Evolutionary conservation across 2,329 filamentous ascomycete species (phyloP).

Genomic region (Anthostomella pinea): DNA sequence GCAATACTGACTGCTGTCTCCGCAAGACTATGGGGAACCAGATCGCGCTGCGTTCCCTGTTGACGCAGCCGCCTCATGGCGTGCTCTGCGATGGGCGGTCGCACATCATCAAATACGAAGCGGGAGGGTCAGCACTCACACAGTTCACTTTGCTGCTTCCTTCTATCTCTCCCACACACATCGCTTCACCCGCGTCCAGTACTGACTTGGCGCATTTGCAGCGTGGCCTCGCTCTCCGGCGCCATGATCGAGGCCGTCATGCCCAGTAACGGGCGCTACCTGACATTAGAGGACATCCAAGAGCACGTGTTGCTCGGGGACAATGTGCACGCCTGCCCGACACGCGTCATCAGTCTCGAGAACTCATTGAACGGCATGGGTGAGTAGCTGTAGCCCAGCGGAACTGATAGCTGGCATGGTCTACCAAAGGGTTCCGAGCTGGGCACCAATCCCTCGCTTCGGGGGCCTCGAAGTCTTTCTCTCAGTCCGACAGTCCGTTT

Average conservation of each 20-base stretch:
- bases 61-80: slow-evolving; percentile 66
- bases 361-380: slow-evolving; percentile 38
- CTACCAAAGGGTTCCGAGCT: too few species aligned
- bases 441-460: too few species aligned
- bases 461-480: too few species aligned
- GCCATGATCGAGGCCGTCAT: slow-evolving; percentile 54
- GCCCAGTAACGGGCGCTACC: slow-evolving; percentile 36
- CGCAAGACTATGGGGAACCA: slow-evolving; percentile 84
- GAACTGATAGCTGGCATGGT: too few species aligned
- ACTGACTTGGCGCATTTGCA: slow-evolving; percentile 13
- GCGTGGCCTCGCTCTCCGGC: slow-evolving; percentile 59
- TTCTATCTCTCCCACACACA: not conserved
- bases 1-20: slow-evolving; percentile 34
- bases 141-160: not conserved
- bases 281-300: slow-evolving; percentile 43
- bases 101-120: slow-evolving; percentile 63
- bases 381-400: too few species aligned
- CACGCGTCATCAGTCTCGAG: slow-evolving; percentile 40
- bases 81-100: slow-evolving; percentile 66
- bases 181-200: not conserved
- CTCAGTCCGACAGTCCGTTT: too few species aligned
- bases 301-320: slow-evolving; percentile 37
- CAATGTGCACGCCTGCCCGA: slow-evolving; percentile 41
- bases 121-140: slow-evolving; percentile 36
- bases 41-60: slow-evolving; percentile 67